Percentiles rank a stretch among this genome's conserved stretches.
These are phyloP conservation scores for Phytophthora hibernalis DNA, from an alignment of 352 stramenopile genomes.

Conservation along the genomic window DNA sequence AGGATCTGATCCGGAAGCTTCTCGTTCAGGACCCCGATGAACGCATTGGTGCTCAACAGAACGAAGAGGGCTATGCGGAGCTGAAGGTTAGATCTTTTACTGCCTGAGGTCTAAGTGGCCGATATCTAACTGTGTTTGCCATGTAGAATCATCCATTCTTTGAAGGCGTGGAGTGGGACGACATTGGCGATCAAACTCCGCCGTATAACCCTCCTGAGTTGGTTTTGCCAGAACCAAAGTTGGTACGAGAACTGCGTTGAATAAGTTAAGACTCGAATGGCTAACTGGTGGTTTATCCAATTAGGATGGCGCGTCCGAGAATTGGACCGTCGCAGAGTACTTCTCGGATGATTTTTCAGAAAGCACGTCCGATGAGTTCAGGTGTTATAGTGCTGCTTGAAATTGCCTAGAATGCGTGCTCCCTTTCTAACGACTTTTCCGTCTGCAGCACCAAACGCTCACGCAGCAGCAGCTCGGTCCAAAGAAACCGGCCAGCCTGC, in stretches of 20 bases:
- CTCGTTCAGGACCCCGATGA: conserved; percentile 72
- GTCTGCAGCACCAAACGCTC: conserved; percentile 49
- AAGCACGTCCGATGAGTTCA: conserved; percentile 72
- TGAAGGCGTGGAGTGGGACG: conserved; percentile 77
- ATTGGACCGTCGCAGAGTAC: conserved; percentile 85
- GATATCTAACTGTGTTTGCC: conserved; percentile 11
- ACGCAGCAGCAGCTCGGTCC: conserved; percentile 71
- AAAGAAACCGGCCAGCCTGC: conserved; percentile 56
- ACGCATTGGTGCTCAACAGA: conserved; percentile 74
- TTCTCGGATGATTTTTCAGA: conserved; percentile 86
- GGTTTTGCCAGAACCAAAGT: conserved; percentile 64
- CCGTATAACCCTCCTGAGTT: conserved; percentile 68
- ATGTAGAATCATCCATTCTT: conserved; percentile 82
- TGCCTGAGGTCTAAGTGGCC: neutral
- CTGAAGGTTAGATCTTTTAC: conserved; percentile 57
- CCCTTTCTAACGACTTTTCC: neutral
- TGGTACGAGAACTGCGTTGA: conserved; percentile 36
- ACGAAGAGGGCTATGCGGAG: conserved; percentile 69
- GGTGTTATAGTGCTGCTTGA: conserved; percentile 23
- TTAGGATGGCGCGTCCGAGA: conserved; percentile 75
- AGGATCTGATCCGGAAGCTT: conserved; percentile 80
- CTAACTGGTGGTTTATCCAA: conserved; percentile 11
- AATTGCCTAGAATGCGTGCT: neutral
- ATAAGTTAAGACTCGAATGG: neutral
- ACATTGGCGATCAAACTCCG: conserved; percentile 54